Conservation (phyloP, 768 basidiomycete species). For the Mycena maculata region DNA sequence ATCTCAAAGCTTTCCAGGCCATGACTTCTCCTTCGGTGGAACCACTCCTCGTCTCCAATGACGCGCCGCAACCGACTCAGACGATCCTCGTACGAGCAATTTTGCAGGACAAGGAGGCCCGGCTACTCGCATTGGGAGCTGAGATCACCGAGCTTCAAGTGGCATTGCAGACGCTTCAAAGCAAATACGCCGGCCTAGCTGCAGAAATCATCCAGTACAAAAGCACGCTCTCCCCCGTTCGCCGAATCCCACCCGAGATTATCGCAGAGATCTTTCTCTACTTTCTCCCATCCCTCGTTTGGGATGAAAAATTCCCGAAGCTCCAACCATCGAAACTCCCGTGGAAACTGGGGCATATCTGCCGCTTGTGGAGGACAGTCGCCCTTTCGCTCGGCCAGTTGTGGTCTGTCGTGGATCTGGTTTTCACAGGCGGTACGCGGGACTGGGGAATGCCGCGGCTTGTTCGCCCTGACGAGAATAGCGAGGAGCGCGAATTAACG, state of each 20-base stretch:
- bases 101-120: neutral
- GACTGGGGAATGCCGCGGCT: neutral
- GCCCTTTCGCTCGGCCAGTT: neutral
- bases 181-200: neutral
- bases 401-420: slow-evolving; percentile 11
- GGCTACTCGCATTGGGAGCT: neutral
- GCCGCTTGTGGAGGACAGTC: slow-evolving; percentile 7
- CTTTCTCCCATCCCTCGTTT: slow-evolving; percentile 12
- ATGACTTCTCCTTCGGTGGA: too few species aligned
- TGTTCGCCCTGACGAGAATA: neutral
- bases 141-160: neutral
- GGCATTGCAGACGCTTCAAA: neutral
- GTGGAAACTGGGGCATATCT: slow-evolving; percentile 16
- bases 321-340: neutral
- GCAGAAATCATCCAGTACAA: neutral
- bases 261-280: slow-evolving; percentile 23
- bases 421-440: neutral
- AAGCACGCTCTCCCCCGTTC: slow-evolving; percentile 7
- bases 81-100: neutral
- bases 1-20: too few species aligned
- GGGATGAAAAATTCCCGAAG: neutral
- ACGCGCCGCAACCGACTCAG: neutral
- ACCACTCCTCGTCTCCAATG: slow-evolving; percentile 4
- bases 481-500: neutral
- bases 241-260: slow-evolving; percentile 9